phyloP scores from a whole-genome alignment of 371 early-diverging fungal species.

The Mortierella polycephala region DNA sequence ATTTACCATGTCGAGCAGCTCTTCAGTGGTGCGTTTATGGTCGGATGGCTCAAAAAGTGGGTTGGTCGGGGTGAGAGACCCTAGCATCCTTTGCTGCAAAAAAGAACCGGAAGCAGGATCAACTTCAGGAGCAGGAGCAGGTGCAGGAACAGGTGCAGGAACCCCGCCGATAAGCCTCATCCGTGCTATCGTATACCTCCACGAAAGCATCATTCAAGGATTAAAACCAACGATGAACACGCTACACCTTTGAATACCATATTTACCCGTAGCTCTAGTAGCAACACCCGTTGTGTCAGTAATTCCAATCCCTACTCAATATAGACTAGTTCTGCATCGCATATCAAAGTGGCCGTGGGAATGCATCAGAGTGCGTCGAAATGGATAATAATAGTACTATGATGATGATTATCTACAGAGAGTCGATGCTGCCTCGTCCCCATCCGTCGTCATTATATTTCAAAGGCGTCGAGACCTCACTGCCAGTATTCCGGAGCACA shows the following conservation, averaged over 20 bases:
- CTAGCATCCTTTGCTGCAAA: conserved; percentile 26
- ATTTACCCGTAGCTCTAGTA: too few relatives aligned
- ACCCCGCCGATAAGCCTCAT: neutral
- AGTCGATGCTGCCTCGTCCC: conserved; percentile 24
- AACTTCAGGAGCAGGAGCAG: neutral
- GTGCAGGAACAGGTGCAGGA: neutral
- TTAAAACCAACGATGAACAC: neutral
- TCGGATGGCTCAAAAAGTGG: conserved; percentile 68
- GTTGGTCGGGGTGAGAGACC: conserved; percentile 58
- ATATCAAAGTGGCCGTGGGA: too few relatives aligned
- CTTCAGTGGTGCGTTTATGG: conserved; percentile 73
- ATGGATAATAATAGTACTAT: neutral
- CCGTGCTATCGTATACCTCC: neutral
- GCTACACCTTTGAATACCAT: too few relatives aligned
- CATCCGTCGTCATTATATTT: conserved; percentile 23
- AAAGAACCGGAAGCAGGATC: conserved; percentile 3
- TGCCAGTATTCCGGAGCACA: conserved; percentile 22
- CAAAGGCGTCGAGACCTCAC: conserved; percentile 20
- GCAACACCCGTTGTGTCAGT: too few relatives aligned
- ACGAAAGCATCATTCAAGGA: neutral
- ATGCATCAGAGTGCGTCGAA: neutral
- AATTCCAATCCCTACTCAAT: too few relatives aligned
- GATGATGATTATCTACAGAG: conserved; percentile 1
- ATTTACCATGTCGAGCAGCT: conserved; percentile 82
- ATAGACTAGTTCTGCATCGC: too few relatives aligned